phyloP scores from a whole-genome alignment of 805 yeast species.

The Maudiozyma turicensis region DNA sequence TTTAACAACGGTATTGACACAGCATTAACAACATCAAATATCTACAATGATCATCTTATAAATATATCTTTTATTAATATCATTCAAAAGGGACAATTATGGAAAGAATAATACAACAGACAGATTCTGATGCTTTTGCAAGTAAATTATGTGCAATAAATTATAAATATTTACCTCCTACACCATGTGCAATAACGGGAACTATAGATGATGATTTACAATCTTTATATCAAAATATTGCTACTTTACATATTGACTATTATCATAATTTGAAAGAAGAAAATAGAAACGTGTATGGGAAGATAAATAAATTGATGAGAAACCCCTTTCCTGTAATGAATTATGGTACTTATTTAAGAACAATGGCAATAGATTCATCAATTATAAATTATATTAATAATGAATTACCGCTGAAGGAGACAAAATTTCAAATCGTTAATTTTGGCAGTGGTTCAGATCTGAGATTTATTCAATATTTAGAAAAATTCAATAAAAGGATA shows the following conservation, averaged over 20 bases:
- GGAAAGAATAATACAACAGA: slow-evolving; percentile 29
- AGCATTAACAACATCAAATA: too few relatives aligned
- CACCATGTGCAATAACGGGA: slow-evolving; percentile 11
- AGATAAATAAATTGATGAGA: slow-evolving; percentile 11
- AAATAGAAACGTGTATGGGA: slow-evolving; percentile 14
- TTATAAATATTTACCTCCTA: slow-evolving; percentile 39
- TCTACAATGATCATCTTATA: too few relatives aligned
- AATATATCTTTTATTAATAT: background rate
- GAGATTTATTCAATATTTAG: slow-evolving; percentile 34
- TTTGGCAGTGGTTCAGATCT: slow-evolving; percentile 67
- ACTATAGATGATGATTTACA: background rate
- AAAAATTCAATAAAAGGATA: slow-evolving; percentile 8
- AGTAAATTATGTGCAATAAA: slow-evolving; percentile 47
- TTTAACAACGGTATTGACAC: too few relatives aligned
- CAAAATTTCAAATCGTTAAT: slow-evolving; percentile 43
- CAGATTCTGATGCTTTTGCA: slow-evolving; percentile 65
- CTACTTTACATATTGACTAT: slow-evolving; percentile 17
- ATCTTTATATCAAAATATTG: background rate
- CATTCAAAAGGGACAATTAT: slow-evolving; percentile 2
- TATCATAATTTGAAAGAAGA: slow-evolving; percentile 11
- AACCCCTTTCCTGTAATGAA: slow-evolving; percentile 56
- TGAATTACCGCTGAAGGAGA: too few relatives aligned
- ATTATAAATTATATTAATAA: slow-evolving; percentile 33
- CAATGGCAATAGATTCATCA: slow-evolving; percentile 40
- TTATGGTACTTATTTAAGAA: slow-evolving; percentile 59